Evolutionary conservation across 352 stramenopile species (phyloP).

Genomic region (Globisporangium apiculatum): DNA sequence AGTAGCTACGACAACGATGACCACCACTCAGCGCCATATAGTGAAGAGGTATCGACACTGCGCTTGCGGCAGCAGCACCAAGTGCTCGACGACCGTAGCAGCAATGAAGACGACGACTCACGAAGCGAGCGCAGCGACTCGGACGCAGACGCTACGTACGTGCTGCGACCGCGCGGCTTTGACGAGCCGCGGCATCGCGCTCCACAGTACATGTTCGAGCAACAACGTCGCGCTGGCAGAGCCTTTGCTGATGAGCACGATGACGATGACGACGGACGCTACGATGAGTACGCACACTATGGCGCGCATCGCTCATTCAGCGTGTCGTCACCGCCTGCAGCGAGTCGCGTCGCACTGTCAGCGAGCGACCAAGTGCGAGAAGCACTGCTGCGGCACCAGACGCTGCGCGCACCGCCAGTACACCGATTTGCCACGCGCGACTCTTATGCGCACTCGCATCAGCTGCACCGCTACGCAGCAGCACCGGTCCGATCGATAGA

Average conservation of each 20-base stretch:
- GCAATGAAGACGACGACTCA: too few species aligned
- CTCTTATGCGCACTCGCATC: not conserved
- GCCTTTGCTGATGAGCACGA: too few species aligned
- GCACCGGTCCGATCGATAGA: not conserved
- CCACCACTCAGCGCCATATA: not conserved
- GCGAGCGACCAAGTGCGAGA: slow-evolving; percentile 51
- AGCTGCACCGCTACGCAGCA: slow-evolving; percentile 1
- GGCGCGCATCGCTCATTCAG: not conserved
- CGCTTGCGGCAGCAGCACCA: too few species aligned
- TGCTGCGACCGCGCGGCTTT: too few species aligned
- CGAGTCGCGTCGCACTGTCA: slow-evolving; percentile 28
- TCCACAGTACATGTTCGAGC: too few species aligned
- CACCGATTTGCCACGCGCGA: not conserved
- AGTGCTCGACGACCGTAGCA: too few species aligned
- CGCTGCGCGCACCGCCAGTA: slow-evolving; percentile 4
- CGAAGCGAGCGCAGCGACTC: too few species aligned
- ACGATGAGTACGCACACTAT: slow-evolving; percentile 1
- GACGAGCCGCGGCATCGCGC: too few species aligned
- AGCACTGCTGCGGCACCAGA: slow-evolving; percentile 32
- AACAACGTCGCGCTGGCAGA: too few species aligned
- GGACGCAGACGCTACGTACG: too few species aligned
- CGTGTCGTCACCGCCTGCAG: not conserved
- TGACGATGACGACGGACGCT: not conserved
- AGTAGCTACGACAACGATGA: slow-evolving; percentile 2
- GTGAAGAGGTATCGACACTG: too few species aligned